phyloP scores from a whole-genome alignment of 148 eudicot species.

The Rhododendron ferrugineum region DNA sequence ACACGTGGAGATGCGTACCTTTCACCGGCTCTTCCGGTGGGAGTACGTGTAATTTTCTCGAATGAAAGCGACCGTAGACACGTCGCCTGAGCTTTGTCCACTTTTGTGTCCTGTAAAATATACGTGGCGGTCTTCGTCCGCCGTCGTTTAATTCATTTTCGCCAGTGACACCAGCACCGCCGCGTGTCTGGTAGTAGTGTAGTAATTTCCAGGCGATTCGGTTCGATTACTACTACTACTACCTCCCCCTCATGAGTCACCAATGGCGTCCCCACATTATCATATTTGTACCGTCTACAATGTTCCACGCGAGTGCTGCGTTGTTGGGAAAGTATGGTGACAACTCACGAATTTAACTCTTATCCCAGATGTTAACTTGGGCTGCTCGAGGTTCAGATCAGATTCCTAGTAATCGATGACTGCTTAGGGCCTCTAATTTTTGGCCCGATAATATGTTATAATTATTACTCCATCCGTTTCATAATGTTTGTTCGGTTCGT shows the following conservation, averaged over 20 bases:
- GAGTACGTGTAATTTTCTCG: background rate
- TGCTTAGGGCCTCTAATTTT: no score
- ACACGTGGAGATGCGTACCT: background rate
- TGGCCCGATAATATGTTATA: no score
- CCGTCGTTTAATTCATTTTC: background rate
- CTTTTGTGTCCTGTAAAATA: background rate
- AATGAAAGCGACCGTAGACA: background rate
- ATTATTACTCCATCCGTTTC: fast-evolving
- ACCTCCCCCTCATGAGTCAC: background rate
- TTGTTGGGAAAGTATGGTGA: no score
- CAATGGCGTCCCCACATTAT: background rate
- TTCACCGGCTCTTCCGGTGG: background rate
- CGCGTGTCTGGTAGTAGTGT: background rate
- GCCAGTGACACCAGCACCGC: background rate
- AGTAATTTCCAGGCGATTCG: background rate
- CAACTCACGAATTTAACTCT: no score
- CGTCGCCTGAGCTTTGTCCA: background rate
- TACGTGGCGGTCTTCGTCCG: background rate
- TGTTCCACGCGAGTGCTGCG: background rate
- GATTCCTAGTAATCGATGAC: no score
- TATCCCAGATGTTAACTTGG: no score
- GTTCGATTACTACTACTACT: no score
- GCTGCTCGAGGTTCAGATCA: no score
- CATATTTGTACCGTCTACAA: background rate
- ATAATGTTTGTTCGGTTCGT: no score